Percentiles rank a stretch among this genome's conserved stretches.
Conservation (phyloP, 2,329 filamentous ascomycete genomes). For the Blumeria hordei region DNA sequence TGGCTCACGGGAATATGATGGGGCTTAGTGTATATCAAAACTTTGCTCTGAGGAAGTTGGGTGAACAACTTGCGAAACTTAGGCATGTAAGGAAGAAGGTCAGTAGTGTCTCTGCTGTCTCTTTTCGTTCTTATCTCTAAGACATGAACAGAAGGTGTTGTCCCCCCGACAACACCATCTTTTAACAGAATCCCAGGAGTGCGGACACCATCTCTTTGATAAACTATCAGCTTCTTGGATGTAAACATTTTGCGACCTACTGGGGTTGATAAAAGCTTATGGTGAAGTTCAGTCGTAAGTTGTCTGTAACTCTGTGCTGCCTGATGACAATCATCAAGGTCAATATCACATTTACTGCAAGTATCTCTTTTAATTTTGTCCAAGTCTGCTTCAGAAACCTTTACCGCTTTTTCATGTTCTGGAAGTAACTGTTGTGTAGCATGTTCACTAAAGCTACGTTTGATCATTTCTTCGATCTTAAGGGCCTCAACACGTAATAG, state of each 20-base stretch:
- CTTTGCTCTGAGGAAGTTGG: slow-evolving; percentile 38
- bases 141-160: slow-evolving; percentile 46
- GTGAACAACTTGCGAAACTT: slow-evolving; percentile 44
- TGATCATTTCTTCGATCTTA: slow-evolving; percentile 99
- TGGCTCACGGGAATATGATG: slow-evolving; percentile 49
- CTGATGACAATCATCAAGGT: slow-evolving; percentile 60
- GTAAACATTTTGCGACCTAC: slow-evolving; percentile 60
- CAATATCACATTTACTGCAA: slow-evolving; percentile 58
- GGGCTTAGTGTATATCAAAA: slow-evolving; percentile 43
- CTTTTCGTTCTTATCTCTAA: slow-evolving; percentile 50
- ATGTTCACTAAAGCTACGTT: slow-evolving; percentile 95
- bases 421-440: slow-evolving; percentile 84
- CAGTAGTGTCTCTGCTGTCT: slow-evolving; percentile 50
- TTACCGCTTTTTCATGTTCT: slow-evolving; percentile 87
- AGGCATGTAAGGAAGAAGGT: slow-evolving; percentile 63
- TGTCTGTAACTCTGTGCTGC: slow-evolving; percentile 58
- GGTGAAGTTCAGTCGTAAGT: slow-evolving; percentile 60
- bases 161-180: slow-evolving; percentile 44
- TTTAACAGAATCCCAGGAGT: slow-evolving; percentile 59
- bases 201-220: slow-evolving; percentile 61
- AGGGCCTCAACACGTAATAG: slow-evolving; percentile 81
- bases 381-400: slow-evolving; percentile 73
- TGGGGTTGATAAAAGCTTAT: slow-evolving; percentile 53
- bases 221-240: slow-evolving; percentile 55
- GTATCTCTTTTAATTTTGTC: slow-evolving; percentile 71